Conservation (phyloP, 768 basidiomycete species). For the Lentinula guzmanii region DNA sequence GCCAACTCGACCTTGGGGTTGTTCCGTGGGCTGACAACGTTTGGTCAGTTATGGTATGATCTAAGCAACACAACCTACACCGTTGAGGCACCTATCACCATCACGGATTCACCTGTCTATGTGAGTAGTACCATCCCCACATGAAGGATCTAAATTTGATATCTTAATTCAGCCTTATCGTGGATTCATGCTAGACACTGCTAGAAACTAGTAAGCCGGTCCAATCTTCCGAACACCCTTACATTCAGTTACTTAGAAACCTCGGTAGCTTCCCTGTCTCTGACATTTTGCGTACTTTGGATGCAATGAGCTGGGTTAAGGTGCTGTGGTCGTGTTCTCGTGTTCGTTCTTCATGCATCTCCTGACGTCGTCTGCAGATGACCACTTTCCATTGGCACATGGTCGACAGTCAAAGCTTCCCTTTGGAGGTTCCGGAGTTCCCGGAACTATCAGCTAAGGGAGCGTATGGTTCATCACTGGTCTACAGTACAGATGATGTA, state of each 20-base stretch:
- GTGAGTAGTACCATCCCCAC: constrained; percentile 28
- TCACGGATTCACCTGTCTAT: constrained; percentile 62
- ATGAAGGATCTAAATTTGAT: background rate
- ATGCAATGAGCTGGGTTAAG: constrained; percentile 76
- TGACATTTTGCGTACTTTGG: constrained; percentile 64
- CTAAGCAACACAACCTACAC: constrained; percentile 41
- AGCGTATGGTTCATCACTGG: constrained; percentile 53
- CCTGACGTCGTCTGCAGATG: constrained; percentile 30
- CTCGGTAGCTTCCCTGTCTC: constrained; percentile 48
- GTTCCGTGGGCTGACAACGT: constrained; percentile 69
- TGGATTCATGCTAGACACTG: constrained; percentile 77
- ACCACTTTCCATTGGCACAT: constrained; percentile 85
- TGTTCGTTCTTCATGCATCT: background rate
- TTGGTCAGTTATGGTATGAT: constrained; percentile 64
- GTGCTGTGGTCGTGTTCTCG: constrained; percentile 20
- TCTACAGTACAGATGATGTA: constrained; percentile 56
- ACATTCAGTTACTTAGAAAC: background rate
- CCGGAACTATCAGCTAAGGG: constrained; percentile 56
- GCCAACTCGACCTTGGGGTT: constrained; percentile 66
- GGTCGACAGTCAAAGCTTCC: constrained; percentile 78
- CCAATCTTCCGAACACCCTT: background rate
- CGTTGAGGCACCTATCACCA: constrained; percentile 48
- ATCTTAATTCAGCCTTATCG: constrained; percentile 51
- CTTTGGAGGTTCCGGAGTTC: constrained; percentile 57
- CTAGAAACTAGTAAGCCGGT: constrained; percentile 60